phyloP scores from a whole-genome alignment of 306 rosid species.

The Luffa aegyptiaca region DNA sequence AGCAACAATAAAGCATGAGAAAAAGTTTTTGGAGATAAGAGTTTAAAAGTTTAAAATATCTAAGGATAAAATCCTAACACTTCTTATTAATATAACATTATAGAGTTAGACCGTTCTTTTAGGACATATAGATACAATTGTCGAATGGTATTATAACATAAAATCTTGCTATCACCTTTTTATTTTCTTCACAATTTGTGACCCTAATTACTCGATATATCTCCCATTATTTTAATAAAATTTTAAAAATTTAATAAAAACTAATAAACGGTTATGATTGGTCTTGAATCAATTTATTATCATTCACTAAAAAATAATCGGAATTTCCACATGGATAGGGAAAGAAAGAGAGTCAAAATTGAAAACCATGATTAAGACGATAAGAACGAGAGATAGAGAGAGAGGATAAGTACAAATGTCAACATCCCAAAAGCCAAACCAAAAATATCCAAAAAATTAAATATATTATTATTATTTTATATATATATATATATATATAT shows the following conservation, averaged over 20 bases:
- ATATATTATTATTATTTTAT: background rate
- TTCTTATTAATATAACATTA: too few species aligned
- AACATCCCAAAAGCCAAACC: slow-evolving; percentile 13
- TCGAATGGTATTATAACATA: too few species aligned
- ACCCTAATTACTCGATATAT: background rate
- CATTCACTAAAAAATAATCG: background rate
- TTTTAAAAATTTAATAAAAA: background rate
- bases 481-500: too few species aligned
- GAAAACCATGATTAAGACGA: slow-evolving; percentile 13
- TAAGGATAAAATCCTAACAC: too few species aligned
- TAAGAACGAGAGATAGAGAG: slow-evolving; percentile 19
- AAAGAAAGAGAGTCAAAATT: background rate
- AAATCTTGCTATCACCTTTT: too few species aligned
- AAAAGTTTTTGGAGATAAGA: too few species aligned
- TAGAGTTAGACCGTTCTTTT: too few species aligned
- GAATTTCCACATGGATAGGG: background rate
- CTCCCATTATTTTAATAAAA: background rate
- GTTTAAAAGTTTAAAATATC: too few species aligned
- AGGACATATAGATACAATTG: too few species aligned
- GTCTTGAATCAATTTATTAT: background rate
- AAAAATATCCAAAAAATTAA: background rate
- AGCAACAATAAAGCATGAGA: too few species aligned
- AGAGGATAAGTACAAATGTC: slow-evolving; percentile 54
- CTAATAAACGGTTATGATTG: background rate
- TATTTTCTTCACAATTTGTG: background rate